Evolutionary conservation across 352 stramenopile genomes (phyloP), one percentile per base, ranked within the genome.

Genomic region (Pythium dissimile): DNA sequence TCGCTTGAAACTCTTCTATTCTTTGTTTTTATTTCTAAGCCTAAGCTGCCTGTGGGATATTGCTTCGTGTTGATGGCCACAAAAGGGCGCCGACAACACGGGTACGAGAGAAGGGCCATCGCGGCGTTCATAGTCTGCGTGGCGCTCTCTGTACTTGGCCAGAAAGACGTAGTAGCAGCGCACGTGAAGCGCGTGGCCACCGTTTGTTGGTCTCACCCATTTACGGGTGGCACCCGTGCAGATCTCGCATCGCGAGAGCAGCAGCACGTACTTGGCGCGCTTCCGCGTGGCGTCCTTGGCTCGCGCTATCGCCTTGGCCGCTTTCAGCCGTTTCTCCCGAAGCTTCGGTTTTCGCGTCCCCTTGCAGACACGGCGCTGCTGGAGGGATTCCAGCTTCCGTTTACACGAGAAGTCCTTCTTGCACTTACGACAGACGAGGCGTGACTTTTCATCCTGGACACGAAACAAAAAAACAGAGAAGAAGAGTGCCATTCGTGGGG

Each of bases 301-400:
- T 12, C 31, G 48, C 23, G 11, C 21, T 21, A 26, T 1, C 2
- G 20, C 23, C 35, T 32, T 44, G 5, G 34, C 48, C 7, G 31
- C 5, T n/a, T 55, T 21, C 7, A 55, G 35, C 1, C 48, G 12
- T n/a, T 43, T 45, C n/a, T 43, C 8, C 4, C 34, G 35, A 7
- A 55, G 48, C 31, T 45, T 43, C 1, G 48, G 48, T 8, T 55
- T 55, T 4, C 32, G 31, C 20, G 31, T 55, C 48, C 45, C 48
- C 10, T 26, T 35, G 34, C 48, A 55, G 34, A 55, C 15, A 21
- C 48, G 31, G 24, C 48, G 48, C 32, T 43, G 20, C 15, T 55
- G 34, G 16, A 45, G 48, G 5, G 21, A 21, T 5, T 32, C 42
- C 11, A 49, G 21, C 10, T 49, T 49, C 7, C 42, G n/a, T 20